These are phyloP conservation scores for Coniochaeta sp. DNA, from an alignment of 2,329 filamentous ascomycete genomes.

Conservation along the genomic window DNA sequence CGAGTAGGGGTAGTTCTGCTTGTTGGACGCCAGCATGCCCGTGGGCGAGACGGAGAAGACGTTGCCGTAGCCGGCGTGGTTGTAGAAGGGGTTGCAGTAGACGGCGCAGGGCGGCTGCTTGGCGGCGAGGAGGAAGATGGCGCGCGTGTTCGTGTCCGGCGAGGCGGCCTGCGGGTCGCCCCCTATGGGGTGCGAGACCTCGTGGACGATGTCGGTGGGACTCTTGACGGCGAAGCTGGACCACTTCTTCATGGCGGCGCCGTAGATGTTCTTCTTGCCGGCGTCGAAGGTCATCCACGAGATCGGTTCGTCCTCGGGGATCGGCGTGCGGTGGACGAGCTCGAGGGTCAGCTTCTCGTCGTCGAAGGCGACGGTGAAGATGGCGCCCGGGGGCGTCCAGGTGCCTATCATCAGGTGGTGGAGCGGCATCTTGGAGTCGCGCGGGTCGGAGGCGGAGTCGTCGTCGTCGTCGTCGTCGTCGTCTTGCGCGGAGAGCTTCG, in stretches of 20 bases:
- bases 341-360: slow-evolving; percentile 69
- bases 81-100: slow-evolving; percentile 88
- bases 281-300: slow-evolving; percentile 93
- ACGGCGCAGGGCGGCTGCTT: slow-evolving; percentile 71
- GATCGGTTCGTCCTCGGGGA: slow-evolving; percentile 77
- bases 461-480: too few relatives aligned
- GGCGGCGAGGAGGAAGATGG: slow-evolving; percentile 81
- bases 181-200: slow-evolving; percentile 66
- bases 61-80: slow-evolving; percentile 74
- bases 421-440: slow-evolving; percentile 52
- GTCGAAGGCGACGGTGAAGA: slow-evolving; percentile 85
- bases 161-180: slow-evolving; percentile 65
- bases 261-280: slow-evolving; percentile 76
- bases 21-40: slow-evolving; percentile 54
- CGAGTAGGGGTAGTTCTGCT: slow-evolving; percentile 69
- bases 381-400: slow-evolving; percentile 83
- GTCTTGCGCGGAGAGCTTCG: background rate
- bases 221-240: slow-evolving; percentile 71
- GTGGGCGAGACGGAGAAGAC: slow-evolving; percentile 56
- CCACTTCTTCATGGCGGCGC: slow-evolving; percentile 91
- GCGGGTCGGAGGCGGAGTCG: too few relatives aligned
- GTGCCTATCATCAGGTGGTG: slow-evolving; percentile 91
- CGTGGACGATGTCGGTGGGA: slow-evolving; percentile 69
- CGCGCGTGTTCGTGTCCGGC: slow-evolving; percentile 70
- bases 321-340: slow-evolving; percentile 72